phyloP scores from a whole-genome alignment of 805 yeast species.

The Kazachstania kunashirensis region DNA sequence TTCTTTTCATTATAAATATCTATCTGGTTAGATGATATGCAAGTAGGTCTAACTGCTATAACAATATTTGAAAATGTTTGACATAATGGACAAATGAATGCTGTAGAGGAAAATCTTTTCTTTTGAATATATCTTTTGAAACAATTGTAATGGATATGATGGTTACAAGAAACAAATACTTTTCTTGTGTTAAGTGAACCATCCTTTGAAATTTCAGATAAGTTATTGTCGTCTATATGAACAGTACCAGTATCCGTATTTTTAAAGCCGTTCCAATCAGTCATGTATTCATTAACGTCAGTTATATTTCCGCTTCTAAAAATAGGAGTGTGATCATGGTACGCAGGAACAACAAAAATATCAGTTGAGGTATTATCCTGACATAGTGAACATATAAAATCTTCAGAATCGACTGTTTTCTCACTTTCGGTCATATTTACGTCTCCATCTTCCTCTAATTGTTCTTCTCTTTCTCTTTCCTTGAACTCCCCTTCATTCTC shows the following conservation, averaged over 20 bases:
- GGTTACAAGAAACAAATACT: slow-evolving; percentile 79
- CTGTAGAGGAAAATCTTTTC: slow-evolving; percentile 49
- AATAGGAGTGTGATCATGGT: slow-evolving; percentile 36
- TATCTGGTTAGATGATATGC: slow-evolving; percentile 6
- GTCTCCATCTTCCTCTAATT: slow-evolving; percentile 36
- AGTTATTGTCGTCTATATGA: slow-evolving; percentile 11
- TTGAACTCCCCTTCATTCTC: slow-evolving; percentile 34
- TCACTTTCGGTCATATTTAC: slow-evolving; percentile 32
- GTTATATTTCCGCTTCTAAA: slow-evolving; percentile 36
- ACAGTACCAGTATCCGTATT: slow-evolving; percentile 18
- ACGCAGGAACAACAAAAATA: slow-evolving; percentile 51
- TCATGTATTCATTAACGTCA: slow-evolving; percentile 22
- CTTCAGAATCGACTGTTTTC: slow-evolving; percentile 20
- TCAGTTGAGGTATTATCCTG: slow-evolving; percentile 42
- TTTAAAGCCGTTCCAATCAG: slow-evolving; percentile 24
- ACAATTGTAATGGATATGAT: slow-evolving; percentile 81
- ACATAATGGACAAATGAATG: slow-evolving; percentile 89
- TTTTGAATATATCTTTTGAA: slow-evolving; percentile 55
- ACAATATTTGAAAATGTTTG: slow-evolving; percentile 47
- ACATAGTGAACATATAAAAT: slow-evolving; percentile 47
- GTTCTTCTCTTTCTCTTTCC: slow-evolving; percentile 16
- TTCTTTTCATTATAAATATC: slow-evolving; percentile 6
- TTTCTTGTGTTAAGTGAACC: slow-evolving; percentile 11
- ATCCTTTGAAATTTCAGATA: slow-evolving; percentile 11
- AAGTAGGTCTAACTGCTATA: slow-evolving; percentile 20